Base-by-base conservation (phyloP, 2,329 filamentous ascomycete species). In the Aureobasidium sp. region DNA sequence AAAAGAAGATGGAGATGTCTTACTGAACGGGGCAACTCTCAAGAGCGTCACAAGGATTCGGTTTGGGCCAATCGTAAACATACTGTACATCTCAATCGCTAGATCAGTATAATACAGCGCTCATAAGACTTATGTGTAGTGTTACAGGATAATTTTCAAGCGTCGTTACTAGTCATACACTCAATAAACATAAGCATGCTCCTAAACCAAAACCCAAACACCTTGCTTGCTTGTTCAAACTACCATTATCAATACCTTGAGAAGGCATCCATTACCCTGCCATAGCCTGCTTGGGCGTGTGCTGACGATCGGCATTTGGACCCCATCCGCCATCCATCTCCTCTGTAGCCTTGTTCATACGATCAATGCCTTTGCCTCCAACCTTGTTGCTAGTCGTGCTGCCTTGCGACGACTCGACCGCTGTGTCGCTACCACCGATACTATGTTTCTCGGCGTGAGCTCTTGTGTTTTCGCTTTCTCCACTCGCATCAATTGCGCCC, bases 401-500 rank as follows among this genome's bases (percentile, higher is more conserved):
- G 6, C 56, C 42, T 19, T 49, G 31, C 11, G 37, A 8, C 6
- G 49, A 56, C 22, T 56, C 60, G n/a, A 61, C 60, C 1, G 42
- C 60, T 12, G 60, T 49, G 42, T 61, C 60, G n/a, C 60, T 33
- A 44, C 27, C 42, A 44, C 27, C 42, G 7, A 56, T 24, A 39
- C 49, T 56, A 6, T 24, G 31, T 17, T 56, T 61, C 33, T 47
- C 49, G 22, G n/a, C 35, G 12, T 27, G 27, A 17, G 47, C 58
- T 19, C 29, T 61, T 14, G 58, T 61, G 14, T 24, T 48, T 49
- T 53, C 39, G 8, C 8, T 11, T 11, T 44, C 49, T 35, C 58
- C 58, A 15, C 58, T 61, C 12, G 58, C 47, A 27, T 61, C 58
- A 1, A 61, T 53, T 5, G 58, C 58, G 7, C 58, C 58, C 17